phyloP scores from a whole-genome alignment of 805 yeast species.

The Candida vaughaniae region DNA sequence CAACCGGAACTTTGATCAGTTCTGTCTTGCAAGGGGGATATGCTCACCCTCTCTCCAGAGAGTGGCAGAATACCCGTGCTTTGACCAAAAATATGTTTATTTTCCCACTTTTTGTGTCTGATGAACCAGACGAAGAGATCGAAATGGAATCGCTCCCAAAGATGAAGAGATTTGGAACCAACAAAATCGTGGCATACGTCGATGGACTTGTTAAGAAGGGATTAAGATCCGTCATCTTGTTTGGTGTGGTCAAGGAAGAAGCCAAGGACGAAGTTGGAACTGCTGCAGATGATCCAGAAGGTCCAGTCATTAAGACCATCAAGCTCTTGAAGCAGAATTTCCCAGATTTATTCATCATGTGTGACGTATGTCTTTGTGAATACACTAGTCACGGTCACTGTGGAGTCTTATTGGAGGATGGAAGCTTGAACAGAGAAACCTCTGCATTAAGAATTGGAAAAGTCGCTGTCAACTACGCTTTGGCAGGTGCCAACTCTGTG shows the following conservation, averaged over 20 bases:
- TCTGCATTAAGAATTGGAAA: conserved; percentile 86
- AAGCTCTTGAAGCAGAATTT: conserved; percentile 60
- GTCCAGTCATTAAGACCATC: conserved; percentile 86
- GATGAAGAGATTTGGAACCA: conserved; percentile 83
- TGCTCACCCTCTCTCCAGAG: conserved; percentile 82
- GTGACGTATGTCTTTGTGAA: conserved; percentile 96
- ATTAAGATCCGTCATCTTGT: conserved; percentile 77
- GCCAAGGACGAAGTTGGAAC: conserved; percentile 81
- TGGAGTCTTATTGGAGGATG: conserved; percentile 86
- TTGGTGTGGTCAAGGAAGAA: conserved; percentile 80
- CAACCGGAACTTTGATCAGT: conserved; percentile 58
- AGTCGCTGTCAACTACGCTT: conserved; percentile 92
- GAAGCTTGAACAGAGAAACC: conserved; percentile 70
- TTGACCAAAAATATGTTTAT: conserved; percentile 86
- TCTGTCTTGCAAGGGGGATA: conserved; percentile 92
- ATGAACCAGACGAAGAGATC: conserved; percentile 75
- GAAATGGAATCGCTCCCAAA: conserved; percentile 79
- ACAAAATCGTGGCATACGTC: conserved; percentile 73
- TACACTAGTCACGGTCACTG: conserved; percentile 98
- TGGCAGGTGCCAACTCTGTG: conserved; percentile 92
- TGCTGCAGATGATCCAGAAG: conserved; percentile 92
- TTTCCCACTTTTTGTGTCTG: conserved; percentile 86
- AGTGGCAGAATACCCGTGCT: conserved; percentile 89
- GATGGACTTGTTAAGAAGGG: conserved; percentile 74
- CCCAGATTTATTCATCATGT: conserved; percentile 83